Base-by-base conservation (phyloP, 805 yeast species). In the Kuraishia ogatae region DNA sequence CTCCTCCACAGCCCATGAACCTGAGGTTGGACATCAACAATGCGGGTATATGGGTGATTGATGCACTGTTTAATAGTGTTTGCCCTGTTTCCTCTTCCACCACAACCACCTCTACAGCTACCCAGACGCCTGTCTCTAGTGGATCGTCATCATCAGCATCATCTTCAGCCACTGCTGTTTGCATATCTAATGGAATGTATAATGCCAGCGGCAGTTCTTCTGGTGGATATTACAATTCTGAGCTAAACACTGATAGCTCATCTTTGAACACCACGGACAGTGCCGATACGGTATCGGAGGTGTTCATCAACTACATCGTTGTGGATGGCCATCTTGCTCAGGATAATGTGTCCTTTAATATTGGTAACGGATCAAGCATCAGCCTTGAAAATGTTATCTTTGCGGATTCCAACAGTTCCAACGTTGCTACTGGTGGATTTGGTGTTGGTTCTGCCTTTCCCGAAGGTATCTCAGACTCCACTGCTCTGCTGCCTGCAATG, bases 361-460 rank as follows among this genome's bases (percentile, higher is more conserved):
- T 21, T 28, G 35, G 15, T 19, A 23, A 43, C 39, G 21, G n/a
- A 49, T 13, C 50, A 48, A 19, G 28, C 24, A 11, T 23, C 7
- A 39, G 5, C 43, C 49, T 52, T 11, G 29, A 48, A 11, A 43
- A 52, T 28, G 21, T 52, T 3, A 15, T 24, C 0, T 79, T 81
- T 57, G 56, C 78, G 13, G 59, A 61, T 50, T 72, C 73, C 0
- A 71, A 75, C 56, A 62, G 62, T n/a, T 66, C 80, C 1, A 61
- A 64, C 53, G 68, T 69, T 21, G 56, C 64, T 4, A 62, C 68
- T 15, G 84, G 84, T 29, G 76, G 76, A 0, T 58, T 81, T 8
- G 84, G 83, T 6, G 57, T 80, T 1, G 75, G 77, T n/a, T 71
- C 75, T 3, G 49, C 58, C 15, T 56, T 59, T 3, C 53, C 58